Evolutionary conservation across 352 stramenopile genomes (phyloP).

Genomic region (Elongisporangium anandrum): DNA sequence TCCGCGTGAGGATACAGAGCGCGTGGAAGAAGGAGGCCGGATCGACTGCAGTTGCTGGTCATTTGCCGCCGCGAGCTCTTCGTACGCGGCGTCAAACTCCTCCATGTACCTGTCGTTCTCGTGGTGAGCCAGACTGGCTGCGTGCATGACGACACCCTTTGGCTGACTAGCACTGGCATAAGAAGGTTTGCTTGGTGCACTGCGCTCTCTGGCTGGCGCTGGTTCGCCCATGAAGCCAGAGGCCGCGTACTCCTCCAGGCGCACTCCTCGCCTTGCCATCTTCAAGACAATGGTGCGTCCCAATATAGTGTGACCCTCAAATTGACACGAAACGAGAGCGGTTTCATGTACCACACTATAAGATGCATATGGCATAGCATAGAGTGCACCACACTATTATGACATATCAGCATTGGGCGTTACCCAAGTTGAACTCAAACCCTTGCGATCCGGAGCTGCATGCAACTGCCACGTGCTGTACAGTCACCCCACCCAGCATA

Average conservation of each 20-base stretch:
- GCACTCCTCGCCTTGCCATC: conserved; percentile 19
- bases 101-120: conserved; percentile 75
- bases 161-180: neutral
- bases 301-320: neutral
- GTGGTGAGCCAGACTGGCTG: conserved; percentile 43
- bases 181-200: neutral
- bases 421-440: neutral
- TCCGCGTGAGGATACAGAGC: neutral
- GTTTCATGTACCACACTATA: neutral
- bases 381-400: neutral
- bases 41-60: neutral
- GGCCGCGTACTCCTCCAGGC: conserved; percentile 67
- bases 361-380: neutral
- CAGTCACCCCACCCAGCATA: neutral
- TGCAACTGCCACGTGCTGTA: neutral
- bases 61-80: conserved; percentile 26
- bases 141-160: conserved; percentile 5
- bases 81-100: conserved; percentile 47
- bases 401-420: neutral
- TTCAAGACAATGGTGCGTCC: neutral
- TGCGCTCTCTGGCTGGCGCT: neutral
- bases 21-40: neutral
- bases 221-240: conserved; percentile 17
- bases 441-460: neutral
- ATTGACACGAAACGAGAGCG: too few relatives aligned